Conservation (phyloP, 805 yeast genomes). For the Kazachstania africana region DNA sequence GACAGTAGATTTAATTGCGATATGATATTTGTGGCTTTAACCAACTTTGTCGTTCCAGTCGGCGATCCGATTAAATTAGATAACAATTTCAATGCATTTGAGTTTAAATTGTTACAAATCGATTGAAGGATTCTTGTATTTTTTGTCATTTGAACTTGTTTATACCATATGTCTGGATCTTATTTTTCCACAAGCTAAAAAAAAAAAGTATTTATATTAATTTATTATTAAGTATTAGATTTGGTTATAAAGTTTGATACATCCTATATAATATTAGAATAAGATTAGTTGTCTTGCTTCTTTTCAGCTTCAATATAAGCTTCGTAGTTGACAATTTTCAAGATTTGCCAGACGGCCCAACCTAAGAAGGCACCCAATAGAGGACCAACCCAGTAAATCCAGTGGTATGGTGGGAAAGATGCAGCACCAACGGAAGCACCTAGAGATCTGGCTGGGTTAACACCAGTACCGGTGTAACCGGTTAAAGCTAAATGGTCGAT, state of each 20-base stretch:
- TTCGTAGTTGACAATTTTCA: conserved; percentile 57
- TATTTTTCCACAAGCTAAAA: too few species aligned
- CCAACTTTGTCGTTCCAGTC: neutral
- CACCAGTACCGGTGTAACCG: conserved; percentile 81
- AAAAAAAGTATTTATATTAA: too few species aligned
- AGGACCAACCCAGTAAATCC: conserved; percentile 94
- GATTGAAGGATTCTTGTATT: too few species aligned
- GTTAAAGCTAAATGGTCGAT: conserved; percentile 73
- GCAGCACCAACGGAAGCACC: conserved; percentile 71
- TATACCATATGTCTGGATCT: too few species aligned
- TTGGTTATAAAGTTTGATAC: too few species aligned
- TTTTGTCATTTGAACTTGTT: too few species aligned
- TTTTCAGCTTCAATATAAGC: conserved; percentile 26
- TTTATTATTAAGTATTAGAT: too few species aligned
- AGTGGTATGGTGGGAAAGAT: conserved; percentile 71
- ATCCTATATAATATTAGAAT: too few species aligned
- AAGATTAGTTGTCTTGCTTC: too few species aligned
- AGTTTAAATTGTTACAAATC: too few species aligned
- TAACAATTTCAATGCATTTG: conserved; percentile 3
- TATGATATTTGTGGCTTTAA: too few species aligned
- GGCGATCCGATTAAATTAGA: neutral
- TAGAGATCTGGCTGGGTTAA: conserved; percentile 81
- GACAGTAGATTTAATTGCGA: neutral
- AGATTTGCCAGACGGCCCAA: conserved; percentile 51
- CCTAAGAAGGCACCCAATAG: conserved; percentile 58